Evolutionary conservation across 495 filamentous ascomycete genomes (phyloP), one percentile per base, ranked within the genome.

Genomic region (Neurospora discreta): DNA sequence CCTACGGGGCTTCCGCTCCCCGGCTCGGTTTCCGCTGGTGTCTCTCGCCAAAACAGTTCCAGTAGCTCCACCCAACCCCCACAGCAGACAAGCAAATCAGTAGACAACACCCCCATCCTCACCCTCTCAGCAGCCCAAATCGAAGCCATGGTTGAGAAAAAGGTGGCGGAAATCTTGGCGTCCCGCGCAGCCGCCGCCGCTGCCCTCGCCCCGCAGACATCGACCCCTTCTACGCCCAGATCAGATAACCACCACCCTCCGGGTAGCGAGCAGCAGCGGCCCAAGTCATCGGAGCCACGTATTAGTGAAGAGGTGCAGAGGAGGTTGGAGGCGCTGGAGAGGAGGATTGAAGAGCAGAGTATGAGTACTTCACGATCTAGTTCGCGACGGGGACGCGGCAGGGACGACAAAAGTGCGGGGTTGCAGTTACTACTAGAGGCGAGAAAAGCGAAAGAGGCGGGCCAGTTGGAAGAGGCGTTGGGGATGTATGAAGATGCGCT

Each of bases 141-240:
- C 44, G 94, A 97, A 76, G 93, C 94, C 60, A 89, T 98, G 80
- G 92, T 99, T 8, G 91, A 95, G 78, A 91, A 89, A 77, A 97
- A 97, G 74, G 92, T 99, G 0, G 90, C 90, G 60, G 94, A 97
- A 78, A 92, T 95, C 40, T 82, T 98, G 1, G 93, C 94, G 2
- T 87, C 90, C 10, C 88, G 90, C 36, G 86, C 85, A 0, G 79
- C 87, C n/a, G 81, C 83, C 6, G 73, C 78, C 16, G 58, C 72
- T 1, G 42, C 73, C 6, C 60, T 77, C 15, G 72, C 26, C 11
- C 67, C 76, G 15, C 68, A 68, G 3, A 68, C 70, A 5, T 42
- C 69, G 0, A 10, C 70, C 9, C 38, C 36, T 33, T 23, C 72
- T 13, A 23, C 71, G 70, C 52, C 52, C 26, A 60, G 16, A 30